Evolutionary conservation across 139 green algal species (phyloP).

Genomic region (Pleodorina starrii): DNA sequence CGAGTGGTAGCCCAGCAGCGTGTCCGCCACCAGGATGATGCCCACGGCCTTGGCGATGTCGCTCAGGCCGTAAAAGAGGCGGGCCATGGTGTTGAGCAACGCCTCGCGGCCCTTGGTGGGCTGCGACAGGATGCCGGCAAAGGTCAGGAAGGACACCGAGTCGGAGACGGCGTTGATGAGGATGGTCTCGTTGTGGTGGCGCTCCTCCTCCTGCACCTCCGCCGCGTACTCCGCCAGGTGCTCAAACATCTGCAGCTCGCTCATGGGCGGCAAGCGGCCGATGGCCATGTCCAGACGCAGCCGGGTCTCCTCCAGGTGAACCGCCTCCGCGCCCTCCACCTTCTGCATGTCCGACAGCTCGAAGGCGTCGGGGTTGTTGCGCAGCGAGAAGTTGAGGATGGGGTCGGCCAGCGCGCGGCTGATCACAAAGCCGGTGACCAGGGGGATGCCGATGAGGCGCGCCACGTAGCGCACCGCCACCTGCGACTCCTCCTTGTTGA

Average conservation of each 20-base stretch:
- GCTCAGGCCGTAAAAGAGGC: constrained; percentile 87
- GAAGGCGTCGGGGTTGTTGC: constrained; percentile 81
- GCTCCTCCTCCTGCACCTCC: constrained; percentile 79
- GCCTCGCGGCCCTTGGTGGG: constrained; percentile 51
- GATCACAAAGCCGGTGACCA: constrained; percentile 78
- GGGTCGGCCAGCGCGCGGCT: constrained; percentile 77
- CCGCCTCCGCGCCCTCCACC: constrained; percentile 71
- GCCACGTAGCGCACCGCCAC: constrained; percentile 68
- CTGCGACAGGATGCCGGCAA: constrained; percentile 76
- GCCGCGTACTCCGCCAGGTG: constrained; percentile 73
- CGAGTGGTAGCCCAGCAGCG: constrained; percentile 94
- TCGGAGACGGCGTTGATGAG: constrained; percentile 79
- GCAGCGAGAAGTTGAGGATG: constrained; percentile 73
- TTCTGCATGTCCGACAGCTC: constrained; percentile 82
- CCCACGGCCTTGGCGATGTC: constrained; percentile 94
- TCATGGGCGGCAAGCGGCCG: constrained; percentile 80
- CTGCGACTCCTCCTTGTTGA: constrained; percentile 86
- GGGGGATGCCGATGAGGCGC: constrained; percentile 74
- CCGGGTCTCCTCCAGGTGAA: constrained; percentile 88
- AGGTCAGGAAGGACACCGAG: constrained; percentile 67
- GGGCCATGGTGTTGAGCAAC: constrained; percentile 74
- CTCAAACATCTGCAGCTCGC: constrained; percentile 73
- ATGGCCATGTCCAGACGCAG: constrained; percentile 87
- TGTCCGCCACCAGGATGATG: constrained; percentile 91
- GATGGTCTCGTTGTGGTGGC: constrained; percentile 72